Base-by-base conservation (phyloP, 2,329 filamentous ascomycete genomes). In the Epichloe glyceriae region DNA sequence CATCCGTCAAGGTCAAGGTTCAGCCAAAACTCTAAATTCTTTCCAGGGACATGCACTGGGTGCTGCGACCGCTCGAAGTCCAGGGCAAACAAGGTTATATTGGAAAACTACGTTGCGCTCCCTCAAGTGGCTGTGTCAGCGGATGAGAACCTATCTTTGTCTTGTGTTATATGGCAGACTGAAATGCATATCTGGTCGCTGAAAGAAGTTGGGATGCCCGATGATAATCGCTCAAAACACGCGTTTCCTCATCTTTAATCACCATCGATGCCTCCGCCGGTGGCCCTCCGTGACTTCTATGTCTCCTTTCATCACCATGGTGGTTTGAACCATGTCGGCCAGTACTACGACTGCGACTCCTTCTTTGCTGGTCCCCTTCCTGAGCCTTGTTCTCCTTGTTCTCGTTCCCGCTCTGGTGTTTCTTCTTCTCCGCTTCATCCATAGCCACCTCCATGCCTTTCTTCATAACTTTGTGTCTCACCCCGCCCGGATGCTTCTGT, bases 401-500 rank as follows among this genome's bases (percentile, higher is more conserved):
- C 46, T 51, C 49, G 10, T 50, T 42, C 11, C 43, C 41, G 3
- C 15, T 22, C 30, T 39, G 38, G 5, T 47, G 45, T 46, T 50
- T 53, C 49, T 50, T 53, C 35, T 48, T 49, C 49, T 53, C 52
- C 15, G 49, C 49, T 14, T 53, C 41, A 19, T 51, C 46, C 52
- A 53, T 53, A 30, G 52, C 52, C 46, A 51, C 46, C 41, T 53
- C 34, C 10, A 53, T 20, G 3, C 52, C 49, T 26, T 51, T 53
- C 49, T 50, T 51, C 44, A 49, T 35, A 10, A 49, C 46, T 14
- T 52, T 50, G 12, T 54, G 52, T 49, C 60, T 56, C 26, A 54
- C 45, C 15, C 60, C 59, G 26, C 56, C 48, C 2, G 62, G 58
- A 12, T 65, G 59, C 56, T 66, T 68, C 50, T 64, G 58, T 2